These are phyloP conservation scores for Rhodotorula graminis DNA, from an alignment of 768 basidiomycete species.

Conservation along the genomic window DNA sequence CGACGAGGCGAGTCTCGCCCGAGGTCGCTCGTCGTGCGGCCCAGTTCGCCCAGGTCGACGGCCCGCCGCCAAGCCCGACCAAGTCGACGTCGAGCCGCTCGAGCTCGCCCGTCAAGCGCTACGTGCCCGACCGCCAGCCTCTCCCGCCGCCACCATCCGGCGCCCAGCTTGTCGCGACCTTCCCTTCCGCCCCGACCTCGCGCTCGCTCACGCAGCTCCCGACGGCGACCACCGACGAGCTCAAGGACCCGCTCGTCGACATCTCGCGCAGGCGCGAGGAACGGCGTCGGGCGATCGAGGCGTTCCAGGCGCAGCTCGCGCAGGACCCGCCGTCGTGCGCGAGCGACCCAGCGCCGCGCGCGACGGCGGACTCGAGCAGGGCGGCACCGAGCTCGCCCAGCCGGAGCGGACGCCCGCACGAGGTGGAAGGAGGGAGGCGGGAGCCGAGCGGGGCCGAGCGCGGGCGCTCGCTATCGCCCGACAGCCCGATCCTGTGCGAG, in stretches of 20 bases:
- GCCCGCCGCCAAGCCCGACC: neutral
- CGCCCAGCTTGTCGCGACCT: neutral
- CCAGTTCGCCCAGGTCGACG: neutral
- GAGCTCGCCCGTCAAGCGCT: neutral
- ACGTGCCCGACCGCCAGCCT: neutral
- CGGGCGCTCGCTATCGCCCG: neutral
- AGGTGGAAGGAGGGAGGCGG: too few relatives aligned
- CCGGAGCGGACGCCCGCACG: too few relatives aligned
- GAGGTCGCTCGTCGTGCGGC: slow-evolving; percentile 12
- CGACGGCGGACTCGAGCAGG: neutral
- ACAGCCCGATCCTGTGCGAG: neutral
- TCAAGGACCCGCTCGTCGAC: neutral
- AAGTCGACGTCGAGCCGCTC: neutral
- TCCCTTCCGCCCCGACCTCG: neutral
- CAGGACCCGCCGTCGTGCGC: neutral
- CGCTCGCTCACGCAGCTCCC: too few relatives aligned
- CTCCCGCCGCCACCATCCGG: neutral
- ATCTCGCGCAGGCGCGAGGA: slow-evolving; percentile 3
- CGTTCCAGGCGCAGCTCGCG: neutral
- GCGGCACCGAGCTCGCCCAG: neutral
- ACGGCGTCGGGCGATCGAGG: slow-evolving; percentile 2
- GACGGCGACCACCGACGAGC: neutral
- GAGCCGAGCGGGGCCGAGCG: neutral
- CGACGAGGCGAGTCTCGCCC: slow-evolving; percentile 12
- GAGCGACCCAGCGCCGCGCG: neutral